phyloP scores from a whole-genome alignment of 176 grass and related monocot genomes.

The Aegilops longissima region DNA sequence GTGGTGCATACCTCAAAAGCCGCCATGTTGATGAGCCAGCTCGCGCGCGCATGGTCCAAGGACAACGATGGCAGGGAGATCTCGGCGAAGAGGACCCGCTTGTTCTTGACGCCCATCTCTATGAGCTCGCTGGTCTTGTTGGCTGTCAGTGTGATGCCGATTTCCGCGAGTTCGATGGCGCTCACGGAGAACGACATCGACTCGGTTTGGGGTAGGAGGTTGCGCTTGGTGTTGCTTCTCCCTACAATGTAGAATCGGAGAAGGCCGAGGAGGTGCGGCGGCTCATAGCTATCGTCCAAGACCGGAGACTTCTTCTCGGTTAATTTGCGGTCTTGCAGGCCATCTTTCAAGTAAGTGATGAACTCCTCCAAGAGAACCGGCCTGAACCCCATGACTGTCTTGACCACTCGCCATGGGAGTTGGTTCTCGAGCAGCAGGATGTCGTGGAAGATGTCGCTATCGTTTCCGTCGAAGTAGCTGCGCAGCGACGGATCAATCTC shows the following conservation, averaged over 20 bases:
- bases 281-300: background rate
- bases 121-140: background rate
- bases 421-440: background rate
- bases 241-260: background rate
- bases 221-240: background rate
- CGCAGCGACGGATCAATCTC: background rate
- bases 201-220: background rate
- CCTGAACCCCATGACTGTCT: background rate
- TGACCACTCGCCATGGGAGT: background rate
- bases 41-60: background rate
- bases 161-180: background rate
- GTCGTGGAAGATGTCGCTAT: background rate
- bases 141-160: background rate
- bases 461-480: background rate
- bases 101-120: background rate
- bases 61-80: background rate
- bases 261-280: background rate
- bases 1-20: background rate
- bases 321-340: background rate
- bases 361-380: background rate
- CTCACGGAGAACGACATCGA: background rate
- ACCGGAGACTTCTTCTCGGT: background rate
- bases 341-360: background rate
- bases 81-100: background rate
- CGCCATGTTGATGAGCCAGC: background rate